Percentiles rank a stretch among this genome's conserved stretches.
phyloP scores from a whole-genome alignment of 768 basidiomycete genomes.

The Jaapia argillacea region DNA sequence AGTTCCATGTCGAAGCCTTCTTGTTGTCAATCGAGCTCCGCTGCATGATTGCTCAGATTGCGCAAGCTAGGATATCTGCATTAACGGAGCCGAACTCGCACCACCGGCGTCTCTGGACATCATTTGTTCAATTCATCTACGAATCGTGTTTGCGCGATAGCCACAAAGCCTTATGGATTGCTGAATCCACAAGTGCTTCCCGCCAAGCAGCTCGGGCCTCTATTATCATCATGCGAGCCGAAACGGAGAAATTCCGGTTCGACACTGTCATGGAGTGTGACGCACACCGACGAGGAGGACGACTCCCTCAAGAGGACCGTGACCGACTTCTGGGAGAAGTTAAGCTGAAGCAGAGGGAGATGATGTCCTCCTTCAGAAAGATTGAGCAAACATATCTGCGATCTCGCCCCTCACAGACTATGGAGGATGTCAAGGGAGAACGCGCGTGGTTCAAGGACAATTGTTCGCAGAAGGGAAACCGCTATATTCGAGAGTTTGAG shows the following conservation, averaged over 20 bases:
- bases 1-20: constrained; percentile 52
- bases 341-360: constrained; percentile 14
- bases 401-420: constrained; percentile 5
- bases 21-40: constrained; percentile 45
- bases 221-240: constrained; percentile 32
- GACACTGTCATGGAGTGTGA: constrained; percentile 24
- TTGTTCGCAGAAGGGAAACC: constrained; percentile 27
- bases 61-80: constrained; percentile 28
- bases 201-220: constrained; percentile 39
- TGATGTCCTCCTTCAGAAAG: constrained; percentile 3
- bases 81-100: constrained; percentile 13
- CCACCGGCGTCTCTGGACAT: constrained; percentile 31
- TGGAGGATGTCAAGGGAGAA: constrained; percentile 16
- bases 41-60: constrained; percentile 37
- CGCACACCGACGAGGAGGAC: constrained; percentile 10
- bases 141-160: constrained; percentile 37
- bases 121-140: constrained; percentile 35
- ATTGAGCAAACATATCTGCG: too few relatives aligned
- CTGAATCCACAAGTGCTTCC: constrained; percentile 36
- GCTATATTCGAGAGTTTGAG: constrained; percentile 35
- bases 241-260: constrained; percentile 42
- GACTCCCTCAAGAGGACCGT: too few relatives aligned
- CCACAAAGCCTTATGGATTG: constrained; percentile 32
- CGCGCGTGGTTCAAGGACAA: constrained; percentile 29
- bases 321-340: too few relatives aligned